Conservation (phyloP, 225 moss, liverwort and hornwort species). For the Polytrichum formosum region DNA sequence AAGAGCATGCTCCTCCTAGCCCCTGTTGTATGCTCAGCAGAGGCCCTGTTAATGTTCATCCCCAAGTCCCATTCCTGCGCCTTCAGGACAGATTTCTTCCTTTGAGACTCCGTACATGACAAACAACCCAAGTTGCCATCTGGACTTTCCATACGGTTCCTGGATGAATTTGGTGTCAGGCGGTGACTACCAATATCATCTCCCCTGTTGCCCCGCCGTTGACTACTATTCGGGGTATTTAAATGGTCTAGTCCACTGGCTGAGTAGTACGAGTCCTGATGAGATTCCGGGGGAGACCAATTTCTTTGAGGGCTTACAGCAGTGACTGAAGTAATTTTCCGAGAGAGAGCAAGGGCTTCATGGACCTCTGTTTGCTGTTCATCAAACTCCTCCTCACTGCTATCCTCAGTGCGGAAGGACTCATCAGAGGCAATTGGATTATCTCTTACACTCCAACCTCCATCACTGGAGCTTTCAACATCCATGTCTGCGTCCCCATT, state of each 20-base stretch:
- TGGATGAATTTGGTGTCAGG: constrained; percentile 21
- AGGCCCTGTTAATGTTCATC: constrained; percentile 15
- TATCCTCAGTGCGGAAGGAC: constrained; percentile 47
- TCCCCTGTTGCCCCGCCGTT: constrained; percentile 3
- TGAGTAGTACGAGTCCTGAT: constrained; percentile 7
- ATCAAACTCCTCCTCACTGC: constrained; percentile 47
- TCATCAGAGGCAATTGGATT: constrained; percentile 82
- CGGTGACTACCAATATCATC: constrained; percentile 7
- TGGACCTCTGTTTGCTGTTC: constrained; percentile 19
- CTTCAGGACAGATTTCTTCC: constrained; percentile 31
- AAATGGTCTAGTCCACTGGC: constrained; percentile 9
- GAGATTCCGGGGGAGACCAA: constrained; percentile 5
- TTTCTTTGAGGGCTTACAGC: constrained; percentile 7
- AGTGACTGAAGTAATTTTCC: constrained; percentile 14
- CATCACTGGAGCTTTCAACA: constrained; percentile 80
- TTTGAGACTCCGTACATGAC: constrained; percentile 37
- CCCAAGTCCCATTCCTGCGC: constrained; percentile 39
- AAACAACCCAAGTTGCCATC: constrained; percentile 22
- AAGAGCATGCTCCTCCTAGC: constrained; percentile 33
- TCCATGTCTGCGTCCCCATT: constrained; percentile 72
- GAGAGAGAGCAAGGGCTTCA: constrained; percentile 19
- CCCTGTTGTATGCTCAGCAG: constrained; percentile 11
- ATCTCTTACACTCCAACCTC: constrained; percentile 81
- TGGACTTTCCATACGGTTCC: constrained; percentile 14
- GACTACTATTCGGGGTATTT: constrained; percentile 9